A percentile compares a stretch with the other conserved stretches of the same genome.
Conservation (phyloP, 192 early-diverging fungal genomes). For the Umbelopsis vinacea region DNA sequence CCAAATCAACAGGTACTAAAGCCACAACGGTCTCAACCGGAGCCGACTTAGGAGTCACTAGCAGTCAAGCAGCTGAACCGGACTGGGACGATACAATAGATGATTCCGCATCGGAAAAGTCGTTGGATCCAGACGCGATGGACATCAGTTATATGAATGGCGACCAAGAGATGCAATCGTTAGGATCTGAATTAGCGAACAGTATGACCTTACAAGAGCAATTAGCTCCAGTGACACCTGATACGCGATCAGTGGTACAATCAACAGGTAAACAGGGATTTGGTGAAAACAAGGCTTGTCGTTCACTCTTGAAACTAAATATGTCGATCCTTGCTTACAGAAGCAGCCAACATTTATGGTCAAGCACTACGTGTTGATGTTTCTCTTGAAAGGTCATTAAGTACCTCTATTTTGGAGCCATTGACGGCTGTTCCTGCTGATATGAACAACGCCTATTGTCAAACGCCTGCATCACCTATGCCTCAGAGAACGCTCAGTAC, state of each 20-base stretch:
- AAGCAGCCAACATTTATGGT: not conserved
- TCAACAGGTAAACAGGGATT: no score
- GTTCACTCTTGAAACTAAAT: not conserved
- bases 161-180: not conserved
- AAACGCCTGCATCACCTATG: no score
- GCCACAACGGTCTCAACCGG: not conserved
- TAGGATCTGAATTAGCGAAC: not conserved
- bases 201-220: not conserved
- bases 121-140: not conserved
- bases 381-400: not conserved
- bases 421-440: not conserved
- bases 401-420: not conserved
- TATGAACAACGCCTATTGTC: not conserved
- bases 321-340: not conserved
- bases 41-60: not conserved
- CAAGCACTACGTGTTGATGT: not conserved
- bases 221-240: not conserved
- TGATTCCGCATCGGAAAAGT: not conserved
- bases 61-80: not conserved
- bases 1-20: not conserved
- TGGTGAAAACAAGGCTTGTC: no score
- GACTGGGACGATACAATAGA: not conserved
- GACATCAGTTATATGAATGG: not conserved
- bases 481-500: not conserved
- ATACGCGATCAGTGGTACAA: no score